A percentile compares a stretch with the other conserved stretches of the same genome.
Evolutionary conservation across 495 filamentous ascomycete genomes (phyloP).

Genomic region (Penicillium turbatum): DNA sequence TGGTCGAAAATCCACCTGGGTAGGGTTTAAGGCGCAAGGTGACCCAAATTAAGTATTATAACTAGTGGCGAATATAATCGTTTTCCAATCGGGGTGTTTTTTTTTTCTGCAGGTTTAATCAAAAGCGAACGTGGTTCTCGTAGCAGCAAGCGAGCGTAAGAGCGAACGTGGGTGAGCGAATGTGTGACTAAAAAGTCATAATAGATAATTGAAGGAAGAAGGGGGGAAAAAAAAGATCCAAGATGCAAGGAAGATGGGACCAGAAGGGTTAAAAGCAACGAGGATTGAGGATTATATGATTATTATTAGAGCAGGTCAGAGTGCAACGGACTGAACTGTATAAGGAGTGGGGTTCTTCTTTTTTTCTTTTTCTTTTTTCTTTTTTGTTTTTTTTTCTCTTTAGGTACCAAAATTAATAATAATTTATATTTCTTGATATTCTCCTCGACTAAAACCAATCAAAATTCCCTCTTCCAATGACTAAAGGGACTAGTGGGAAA

Average conservation of each 20-base stretch:
- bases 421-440: slow-evolving; percentile 5
- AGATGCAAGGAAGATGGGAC: slow-evolving; percentile 19
- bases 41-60: slow-evolving; percentile 3
- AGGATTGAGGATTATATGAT: slow-evolving; percentile 19
- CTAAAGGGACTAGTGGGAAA: slow-evolving; percentile 25
- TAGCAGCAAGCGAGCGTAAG: slow-evolving; percentile 45
- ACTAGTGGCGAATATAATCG: neutral
- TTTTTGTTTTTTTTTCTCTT: neutral
- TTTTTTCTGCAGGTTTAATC: slow-evolving; percentile 10
- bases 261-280: slow-evolving; percentile 29
- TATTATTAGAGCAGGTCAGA: slow-evolving; percentile 33
- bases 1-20: neutral
- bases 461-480: neutral
- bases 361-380: slow-evolving; percentile 10
- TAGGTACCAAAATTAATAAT: neutral
- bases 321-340: slow-evolving; percentile 26
- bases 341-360: slow-evolving; percentile 20
- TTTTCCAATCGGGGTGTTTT: neutral
- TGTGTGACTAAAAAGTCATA: slow-evolving; percentile 39
- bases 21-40: slow-evolving; percentile 2
- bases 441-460: too few relatives aligned
- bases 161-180: slow-evolving; percentile 43
- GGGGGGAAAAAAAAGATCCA: slow-evolving; percentile 9
- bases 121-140: slow-evolving; percentile 44
- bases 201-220: slow-evolving; percentile 20